Evolutionary conservation across 1,284 basidiomycete genomes (phyloP), one percentile per base, ranked within the genome.

Genomic region (Clitocybe nebularis): DNA sequence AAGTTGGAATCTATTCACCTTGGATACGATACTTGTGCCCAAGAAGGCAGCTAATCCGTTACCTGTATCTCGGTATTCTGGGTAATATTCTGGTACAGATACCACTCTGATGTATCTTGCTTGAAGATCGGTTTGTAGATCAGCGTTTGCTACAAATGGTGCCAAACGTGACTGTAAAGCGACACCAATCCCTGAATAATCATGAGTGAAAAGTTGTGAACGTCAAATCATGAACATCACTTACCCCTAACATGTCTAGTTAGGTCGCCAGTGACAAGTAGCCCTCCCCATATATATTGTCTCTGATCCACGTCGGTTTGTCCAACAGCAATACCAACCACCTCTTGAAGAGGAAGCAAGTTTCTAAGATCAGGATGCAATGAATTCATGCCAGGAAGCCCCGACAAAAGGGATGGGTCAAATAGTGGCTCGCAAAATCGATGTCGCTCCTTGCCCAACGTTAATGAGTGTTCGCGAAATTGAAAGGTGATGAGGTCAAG

Each of bases 371-470:
- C 34, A 24, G 26, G 17, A 6, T 41, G 46, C 5, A 48, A 40
- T 39, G 52, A 49, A 13, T 43, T 49, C 17, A 53, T 45, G 4
- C 58, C 58, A n/a, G 59, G 48, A 5, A 69, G 38, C 13, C 55
- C 63, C 1, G 61, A 59, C 44, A 85, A 62, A 28, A 86, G 52
- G 2, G 58, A 63, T 2, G 89, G 85, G 46, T 93, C 83, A 51
- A 93, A 90, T 23, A 97, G 70, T 6, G 93, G 91, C 58, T 96
- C 93, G 58, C 89, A 91, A 60, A 94, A 84, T 29, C 89, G 75
- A 69, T 96, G 92, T 36, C 93, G 75, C 54, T 93, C 89, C 54
- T 89, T 84, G 4, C 93, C 93, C 22, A 97, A 57, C 1, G 81
- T 85, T 47, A 97, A 63, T 36, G 82, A 77, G 55, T 81, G 75